Base-by-base conservation (phyloP, 202 grass and related monocot genomes). In the Dendrocalamus latiflorus region DNA sequence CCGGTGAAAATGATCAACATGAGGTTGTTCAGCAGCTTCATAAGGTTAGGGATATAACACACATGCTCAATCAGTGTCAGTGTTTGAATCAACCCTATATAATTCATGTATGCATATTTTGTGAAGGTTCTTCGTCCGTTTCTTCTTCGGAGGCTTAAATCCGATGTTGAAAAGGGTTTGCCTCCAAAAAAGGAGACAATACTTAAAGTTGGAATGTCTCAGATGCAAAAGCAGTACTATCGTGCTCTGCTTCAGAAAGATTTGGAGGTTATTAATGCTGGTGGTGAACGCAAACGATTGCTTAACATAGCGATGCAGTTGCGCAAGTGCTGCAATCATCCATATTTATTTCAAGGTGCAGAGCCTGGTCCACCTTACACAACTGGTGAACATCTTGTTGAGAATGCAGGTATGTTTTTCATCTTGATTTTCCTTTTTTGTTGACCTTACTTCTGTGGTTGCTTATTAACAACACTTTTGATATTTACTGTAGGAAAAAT, bases 171-270 rank as follows among this genome's bases (percentile, higher is more conserved):
- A 71, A 99, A 99, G 77, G 96, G 96, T 64, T 67, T 99, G 17
- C 96, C 96, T 67, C 96, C 96, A 36, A 99, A 99, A 73, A 99
- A 99, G 66, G 96, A 98, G 83, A 99, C 91, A 43, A 99, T 99
- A 58, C 96, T 99, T 82, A 99, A 99, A 88, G 96, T 99, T 43
- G 96, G 96, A 82, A 95, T 99, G 96, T 99, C 96, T 81, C 96
- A 99, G 71, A 91, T 99, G 96, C 96, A 99, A 81, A 99, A 99
- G 54, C 96, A 99, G 63, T 99, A 95, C 77, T 99, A 99, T 54
- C 89, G 91, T 56, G 96, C 91, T 78, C 75, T 99, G 48, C 93
- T 99, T 74, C 96, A 99, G 72, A 99, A 99, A 84, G 96, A 99
- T 90, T 83, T 99, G 77, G 96, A 99, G 70, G 89, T 99, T 81